Base-by-base conservation (phyloP, 2,329 filamentous ascomycete genomes). In the Pseudogymnoascus sp. region DNA sequence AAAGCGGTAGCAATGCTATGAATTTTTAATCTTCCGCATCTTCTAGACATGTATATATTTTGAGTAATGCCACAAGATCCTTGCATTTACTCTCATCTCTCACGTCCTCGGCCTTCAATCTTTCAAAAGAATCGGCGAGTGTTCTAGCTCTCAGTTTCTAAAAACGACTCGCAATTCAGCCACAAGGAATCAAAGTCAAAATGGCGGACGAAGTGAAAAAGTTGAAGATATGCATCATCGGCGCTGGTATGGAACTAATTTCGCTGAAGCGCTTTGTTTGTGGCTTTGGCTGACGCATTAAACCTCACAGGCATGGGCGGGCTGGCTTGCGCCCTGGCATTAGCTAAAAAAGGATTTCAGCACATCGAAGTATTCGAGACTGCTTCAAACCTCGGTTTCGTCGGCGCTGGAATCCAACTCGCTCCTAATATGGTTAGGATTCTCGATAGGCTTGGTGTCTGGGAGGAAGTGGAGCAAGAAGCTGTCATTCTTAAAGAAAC, bases 351-450 rank as follows among this genome's bases (percentile, higher is more conserved):
- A 68, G 90, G 89, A 6, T 92, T 93, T 74, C 83, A 79, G 66
- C 77, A 88, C 62, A 87, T 93, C 69, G 79, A 87, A 61, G 83
- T 93, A 59, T 93, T 86, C 72, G 90, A 93, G 72, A 82, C 80
- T 36, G 89, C 89, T 0, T 83, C 86, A 4, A 82, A 85, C 66
- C 80, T 93, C 3, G 89, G 89, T 4, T 93, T 93, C 68, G 89
- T 93, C 0, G 90, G 90, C 25, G 90, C 90, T 1, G 90, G 90
- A 4, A 93, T 94, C 66, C 90, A 95, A 72, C 79, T 93, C 63
- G 88, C 90, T 0, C 90, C 90, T 0, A 95, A 94, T 67, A 88
- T 93, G 81, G 86, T 87, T 3, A 82, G 88, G 1, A 88, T 94
- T 7, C 79, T 94, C 10, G 86, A 90, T 70, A 78, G 80, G 12